Percentiles rank a stretch among this genome's conserved stretches.
phyloP scores from a whole-genome alignment of 2,329 filamentous ascomycete species.

The Monosporascus cannonballus region DNA sequence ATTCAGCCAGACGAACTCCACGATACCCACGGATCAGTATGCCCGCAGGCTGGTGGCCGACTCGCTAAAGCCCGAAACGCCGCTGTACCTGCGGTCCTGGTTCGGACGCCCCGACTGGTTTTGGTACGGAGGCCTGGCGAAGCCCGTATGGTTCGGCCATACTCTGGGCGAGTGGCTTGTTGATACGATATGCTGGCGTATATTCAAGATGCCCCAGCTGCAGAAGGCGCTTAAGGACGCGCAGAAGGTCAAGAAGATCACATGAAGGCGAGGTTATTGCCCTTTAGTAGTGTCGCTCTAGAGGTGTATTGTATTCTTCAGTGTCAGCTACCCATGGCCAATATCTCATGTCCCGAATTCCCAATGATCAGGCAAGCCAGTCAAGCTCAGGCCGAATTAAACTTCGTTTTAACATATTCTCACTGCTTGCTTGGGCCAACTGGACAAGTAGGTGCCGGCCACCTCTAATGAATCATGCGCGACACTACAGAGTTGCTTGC shows the following conservation, averaged over 20 bases:
- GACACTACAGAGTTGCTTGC: too few species aligned
- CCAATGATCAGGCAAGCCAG: too few species aligned
- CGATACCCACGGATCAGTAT: conserved; percentile 33
- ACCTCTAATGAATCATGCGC: too few species aligned
- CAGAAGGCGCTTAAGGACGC: background rate
- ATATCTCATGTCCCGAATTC: too few species aligned
- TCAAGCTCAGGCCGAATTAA: too few species aligned
- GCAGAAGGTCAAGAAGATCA: background rate
- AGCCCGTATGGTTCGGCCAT: conserved; percentile 13
- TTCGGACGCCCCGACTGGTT: conserved; percentile 31
- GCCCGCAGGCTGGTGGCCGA: conserved; percentile 33
- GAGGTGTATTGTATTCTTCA: too few species aligned
- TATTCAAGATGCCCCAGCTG: background rate
- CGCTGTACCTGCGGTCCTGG: conserved; percentile 21
- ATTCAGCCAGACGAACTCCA: conserved; percentile 38
- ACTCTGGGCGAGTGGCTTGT: conserved; percentile 27
- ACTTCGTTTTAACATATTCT: too few species aligned
- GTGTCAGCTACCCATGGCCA: too few species aligned
- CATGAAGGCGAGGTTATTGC: background rate
- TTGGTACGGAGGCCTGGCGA: conserved; percentile 26
- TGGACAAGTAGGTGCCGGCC: too few species aligned
- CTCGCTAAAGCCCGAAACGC: conserved; percentile 28
- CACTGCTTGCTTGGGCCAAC: too few species aligned
- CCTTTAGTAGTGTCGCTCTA: background rate
- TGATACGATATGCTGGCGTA: conserved; percentile 9